These are phyloP conservation scores for Starmerella geochares DNA, from an alignment of 805 yeast species.

Conservation along the genomic window DNA sequence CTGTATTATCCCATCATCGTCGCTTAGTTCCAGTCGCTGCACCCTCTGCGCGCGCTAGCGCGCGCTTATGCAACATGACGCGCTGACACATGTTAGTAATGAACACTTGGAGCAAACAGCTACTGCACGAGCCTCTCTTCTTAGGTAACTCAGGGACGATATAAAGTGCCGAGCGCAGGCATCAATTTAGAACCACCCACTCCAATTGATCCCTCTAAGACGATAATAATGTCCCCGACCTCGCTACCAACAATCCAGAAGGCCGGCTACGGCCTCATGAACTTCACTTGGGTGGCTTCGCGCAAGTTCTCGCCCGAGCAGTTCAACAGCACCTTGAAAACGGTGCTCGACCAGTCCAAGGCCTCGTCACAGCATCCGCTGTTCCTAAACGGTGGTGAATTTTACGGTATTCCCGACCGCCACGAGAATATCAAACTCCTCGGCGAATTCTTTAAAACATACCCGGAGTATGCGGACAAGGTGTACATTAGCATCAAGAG, in stretches of 20 bases:
- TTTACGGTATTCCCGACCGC: slow-evolving; percentile 50
- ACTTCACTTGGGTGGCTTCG: slow-evolving; percentile 56
- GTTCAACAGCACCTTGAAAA: slow-evolving; percentile 46
- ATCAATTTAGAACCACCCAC: too few relatives aligned
- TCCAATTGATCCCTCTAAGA: too few relatives aligned
- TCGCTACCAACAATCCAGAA: neutral
- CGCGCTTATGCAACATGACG: too few relatives aligned
- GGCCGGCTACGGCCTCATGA: slow-evolving; percentile 72
- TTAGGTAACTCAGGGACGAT: too few relatives aligned
- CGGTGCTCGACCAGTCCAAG: slow-evolving; percentile 36
- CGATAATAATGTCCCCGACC: neutral
- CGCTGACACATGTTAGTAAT: too few relatives aligned
- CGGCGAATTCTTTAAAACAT: slow-evolving; percentile 45
- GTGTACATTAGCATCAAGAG: slow-evolving; percentile 64
- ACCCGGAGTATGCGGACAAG: slow-evolving; percentile 47
- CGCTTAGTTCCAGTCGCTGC: too few relatives aligned
- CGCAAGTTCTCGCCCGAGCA: slow-evolving; percentile 44
- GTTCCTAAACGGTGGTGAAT: slow-evolving; percentile 66
- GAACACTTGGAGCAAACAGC: too few relatives aligned
- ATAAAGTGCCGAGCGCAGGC: too few relatives aligned
- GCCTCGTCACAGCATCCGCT: slow-evolving; percentile 34
- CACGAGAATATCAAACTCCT: slow-evolving; percentile 47
- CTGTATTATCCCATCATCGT: too few relatives aligned
- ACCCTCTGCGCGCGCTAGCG: too few relatives aligned
- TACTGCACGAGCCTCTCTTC: too few relatives aligned